phyloP scores from a whole-genome alignment of 768 basidiomycete species.

The Collybiopsis luxurians region DNA sequence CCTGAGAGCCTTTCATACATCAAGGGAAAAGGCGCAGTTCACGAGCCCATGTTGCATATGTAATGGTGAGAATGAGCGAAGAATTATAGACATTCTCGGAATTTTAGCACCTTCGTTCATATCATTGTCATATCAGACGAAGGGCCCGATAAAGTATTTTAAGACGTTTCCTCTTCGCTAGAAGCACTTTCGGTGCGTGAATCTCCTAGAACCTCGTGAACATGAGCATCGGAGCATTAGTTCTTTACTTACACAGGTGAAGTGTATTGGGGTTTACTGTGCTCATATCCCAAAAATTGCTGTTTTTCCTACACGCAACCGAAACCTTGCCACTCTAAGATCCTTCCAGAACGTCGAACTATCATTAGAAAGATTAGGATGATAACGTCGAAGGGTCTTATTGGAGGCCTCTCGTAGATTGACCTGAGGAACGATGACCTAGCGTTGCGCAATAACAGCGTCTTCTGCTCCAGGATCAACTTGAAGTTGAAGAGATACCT shows the following conservation, averaged over 20 bases:
- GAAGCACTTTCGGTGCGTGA: background rate
- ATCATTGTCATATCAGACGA: no score
- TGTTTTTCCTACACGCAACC: background rate
- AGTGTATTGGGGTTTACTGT: no score
- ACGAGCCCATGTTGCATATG: background rate
- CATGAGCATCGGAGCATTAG: no score
- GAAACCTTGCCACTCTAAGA: background rate
- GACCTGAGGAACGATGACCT: no score
- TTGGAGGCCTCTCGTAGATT: no score
- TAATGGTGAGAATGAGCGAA: no score
- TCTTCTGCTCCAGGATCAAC: background rate
- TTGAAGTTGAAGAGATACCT: no score
- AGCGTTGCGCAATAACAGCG: background rate
- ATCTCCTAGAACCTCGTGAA: background rate
- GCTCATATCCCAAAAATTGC: background rate
- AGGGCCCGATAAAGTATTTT: background rate
- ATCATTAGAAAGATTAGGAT: no score
- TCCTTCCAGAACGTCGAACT: background rate
- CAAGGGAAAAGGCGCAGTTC: background rate
- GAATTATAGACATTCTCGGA: no score
- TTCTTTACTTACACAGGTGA: background rate
- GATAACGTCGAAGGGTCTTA: no score
- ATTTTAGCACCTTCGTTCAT: no score
- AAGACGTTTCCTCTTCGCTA: background rate
- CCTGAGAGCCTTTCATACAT: background rate